Evolutionary conservation across 208 protist genomes (phyloP).

Genomic region (Trypanosoma mega): DNA sequence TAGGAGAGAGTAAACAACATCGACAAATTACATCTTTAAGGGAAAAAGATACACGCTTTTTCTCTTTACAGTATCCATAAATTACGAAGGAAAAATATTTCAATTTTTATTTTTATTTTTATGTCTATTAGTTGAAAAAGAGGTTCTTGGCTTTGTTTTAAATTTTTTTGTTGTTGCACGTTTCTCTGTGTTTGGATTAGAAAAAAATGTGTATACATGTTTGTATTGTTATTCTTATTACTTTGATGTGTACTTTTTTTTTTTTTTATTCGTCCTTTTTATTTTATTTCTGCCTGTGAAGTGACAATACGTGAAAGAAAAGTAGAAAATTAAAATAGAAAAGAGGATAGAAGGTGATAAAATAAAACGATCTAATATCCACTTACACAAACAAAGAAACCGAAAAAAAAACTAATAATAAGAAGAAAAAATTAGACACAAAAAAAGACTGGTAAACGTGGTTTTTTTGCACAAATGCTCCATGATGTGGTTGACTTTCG

Average conservation of each 20-base stretch:
- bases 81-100: not conserved
- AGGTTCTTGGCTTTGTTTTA: not conserved
- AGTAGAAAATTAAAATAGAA: too few species aligned
- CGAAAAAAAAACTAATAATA: too few species aligned
- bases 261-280: constrained; percentile 1
- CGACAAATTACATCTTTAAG: too few species aligned
- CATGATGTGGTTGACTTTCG: not conserved
- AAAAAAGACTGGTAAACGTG: not conserved
- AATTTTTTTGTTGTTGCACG: not conserved
- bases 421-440: too few species aligned
- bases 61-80: too few species aligned
- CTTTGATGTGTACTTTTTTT: constrained; percentile 6
- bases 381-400: too few species aligned
- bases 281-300: too few species aligned
- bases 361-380: too few species aligned
- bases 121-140: not conserved
- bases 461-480: not conserved
- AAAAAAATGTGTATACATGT: not conserved
- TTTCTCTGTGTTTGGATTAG: not conserved
- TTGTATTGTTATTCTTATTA: not conserved
- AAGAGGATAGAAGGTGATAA: too few species aligned
- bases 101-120: not conserved
- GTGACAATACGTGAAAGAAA: too few species aligned
- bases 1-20: too few species aligned
- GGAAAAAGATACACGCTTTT: too few species aligned